Percentiles rank a stretch among this genome's conserved stretches.
These are phyloP conservation scores for Didymella exigua DNA, from an alignment of 2,329 filamentous ascomycete genomes.

Conservation along the genomic window DNA sequence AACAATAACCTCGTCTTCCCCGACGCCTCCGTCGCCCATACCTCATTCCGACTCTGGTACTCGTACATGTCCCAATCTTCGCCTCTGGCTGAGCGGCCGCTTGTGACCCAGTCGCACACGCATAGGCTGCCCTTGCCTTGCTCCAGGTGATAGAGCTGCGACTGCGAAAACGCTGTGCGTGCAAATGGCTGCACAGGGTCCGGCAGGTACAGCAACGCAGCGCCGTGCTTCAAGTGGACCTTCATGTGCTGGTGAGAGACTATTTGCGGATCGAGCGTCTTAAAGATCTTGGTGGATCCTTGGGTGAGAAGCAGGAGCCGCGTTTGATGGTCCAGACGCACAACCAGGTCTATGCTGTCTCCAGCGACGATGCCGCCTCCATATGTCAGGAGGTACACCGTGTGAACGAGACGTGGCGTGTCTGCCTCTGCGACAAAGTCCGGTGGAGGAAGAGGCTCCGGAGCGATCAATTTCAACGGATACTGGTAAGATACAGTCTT, in stretches of 20 bases:
- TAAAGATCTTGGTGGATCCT: conserved; percentile 96
- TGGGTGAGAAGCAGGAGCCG: conserved; percentile 67
- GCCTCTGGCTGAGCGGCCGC: conserved; percentile 81
- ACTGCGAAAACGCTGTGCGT: conserved; percentile 81
- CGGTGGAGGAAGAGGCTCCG: conserved; percentile 67
- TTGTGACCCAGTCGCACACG: conserved; percentile 91
- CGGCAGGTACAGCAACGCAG: conserved; percentile 71
- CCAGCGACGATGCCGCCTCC: conserved; percentile 91
- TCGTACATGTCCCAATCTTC: conserved; percentile 84
- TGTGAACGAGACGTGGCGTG: conserved; percentile 62
- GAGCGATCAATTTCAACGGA: conserved; percentile 89
- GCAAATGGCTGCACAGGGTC: conserved; percentile 94
- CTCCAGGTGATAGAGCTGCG: conserved; percentile 72
- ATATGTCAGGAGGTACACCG: conserved; percentile 91
- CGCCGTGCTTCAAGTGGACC: conserved; percentile 54
- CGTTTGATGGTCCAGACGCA: conserved; percentile 68
- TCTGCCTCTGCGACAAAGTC: conserved; percentile 29
- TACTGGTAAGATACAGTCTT: conserved; percentile 86
- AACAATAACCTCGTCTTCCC: conserved; percentile 69
- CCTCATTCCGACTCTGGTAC: conserved; percentile 86
- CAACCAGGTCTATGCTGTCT: conserved; percentile 75
- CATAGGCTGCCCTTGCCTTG: conserved; percentile 67
- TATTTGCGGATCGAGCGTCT: conserved; percentile 62
- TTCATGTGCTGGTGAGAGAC: conserved; percentile 57
- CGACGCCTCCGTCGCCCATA: conserved; percentile 63